These are phyloP conservation scores for Suillus ampliporus DNA, from an alignment of 768 basidiomycete species.

Conservation along the genomic window DNA sequence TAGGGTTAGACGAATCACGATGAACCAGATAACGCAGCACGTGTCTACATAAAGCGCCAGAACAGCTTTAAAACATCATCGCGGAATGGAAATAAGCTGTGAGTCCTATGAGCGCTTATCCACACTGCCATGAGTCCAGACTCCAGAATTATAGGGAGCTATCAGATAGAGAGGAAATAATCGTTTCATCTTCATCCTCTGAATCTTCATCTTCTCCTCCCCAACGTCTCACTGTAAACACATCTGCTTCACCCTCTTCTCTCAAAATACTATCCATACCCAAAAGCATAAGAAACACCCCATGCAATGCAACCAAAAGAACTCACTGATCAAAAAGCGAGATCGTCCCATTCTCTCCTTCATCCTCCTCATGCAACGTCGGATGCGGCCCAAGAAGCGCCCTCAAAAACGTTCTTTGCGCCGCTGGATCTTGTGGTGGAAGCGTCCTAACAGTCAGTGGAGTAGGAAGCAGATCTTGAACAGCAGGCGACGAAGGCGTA, in stretches of 20 bases:
- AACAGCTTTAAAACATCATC: background rate
- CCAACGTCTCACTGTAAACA: constrained; percentile 55
- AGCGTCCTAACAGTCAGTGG: constrained; percentile 54
- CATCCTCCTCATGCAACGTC: constrained; percentile 43
- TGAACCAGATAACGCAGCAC: constrained; percentile 18
- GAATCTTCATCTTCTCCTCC: constrained; percentile 37
- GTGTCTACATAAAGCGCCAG: constrained; percentile 14
- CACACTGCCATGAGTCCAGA: background rate
- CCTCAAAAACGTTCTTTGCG: constrained; percentile 43
- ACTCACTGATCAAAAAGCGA: constrained; percentile 76
- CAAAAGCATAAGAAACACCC: constrained; percentile 14
- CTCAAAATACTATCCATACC: constrained; percentile 56
- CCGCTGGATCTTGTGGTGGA: constrained; percentile 39
- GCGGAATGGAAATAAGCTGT: constrained; percentile 1
- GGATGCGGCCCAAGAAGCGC: constrained; percentile 37
- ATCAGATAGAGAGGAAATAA: background rate
- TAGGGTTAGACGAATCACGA: constrained; percentile 11
- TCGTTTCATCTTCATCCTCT: constrained; percentile 14
- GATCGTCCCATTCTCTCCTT: constrained; percentile 54
- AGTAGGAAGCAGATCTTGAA: constrained; percentile 50
- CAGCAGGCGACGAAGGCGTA: constrained; percentile 58
- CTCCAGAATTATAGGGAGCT: background rate
- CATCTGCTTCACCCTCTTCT: constrained; percentile 60
- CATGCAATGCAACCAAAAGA: background rate
- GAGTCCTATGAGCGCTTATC: background rate